These are phyloP conservation scores for Decorospora gaudefroyi DNA, from an alignment of 2,329 filamentous ascomycete genomes.

Conservation along the genomic window DNA sequence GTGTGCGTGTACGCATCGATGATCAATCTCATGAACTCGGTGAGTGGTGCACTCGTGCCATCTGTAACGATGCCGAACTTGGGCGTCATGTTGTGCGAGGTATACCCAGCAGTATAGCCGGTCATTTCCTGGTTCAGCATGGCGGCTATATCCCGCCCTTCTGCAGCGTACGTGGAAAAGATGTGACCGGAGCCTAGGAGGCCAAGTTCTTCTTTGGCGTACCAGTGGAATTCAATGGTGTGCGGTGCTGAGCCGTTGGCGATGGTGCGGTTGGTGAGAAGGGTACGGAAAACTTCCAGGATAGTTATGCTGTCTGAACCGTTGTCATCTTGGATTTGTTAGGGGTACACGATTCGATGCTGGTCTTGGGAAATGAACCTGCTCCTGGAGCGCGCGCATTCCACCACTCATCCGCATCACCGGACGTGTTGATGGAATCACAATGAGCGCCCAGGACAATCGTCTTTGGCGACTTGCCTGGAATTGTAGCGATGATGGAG, in stretches of 20 bases:
- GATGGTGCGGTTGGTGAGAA: slow-evolving; percentile 71
- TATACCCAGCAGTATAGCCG: slow-evolving; percentile 68
- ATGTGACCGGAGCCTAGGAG: slow-evolving; percentile 85
- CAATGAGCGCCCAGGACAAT: slow-evolving; percentile 88
- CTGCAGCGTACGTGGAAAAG: slow-evolving; percentile 75
- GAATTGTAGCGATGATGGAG: slow-evolving; percentile 86
- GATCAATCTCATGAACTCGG: slow-evolving; percentile 83
- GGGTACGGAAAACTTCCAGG: slow-evolving; percentile 80
- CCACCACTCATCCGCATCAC: not conserved
- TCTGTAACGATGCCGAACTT: slow-evolving; percentile 92
- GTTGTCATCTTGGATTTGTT: slow-evolving; percentile 91
- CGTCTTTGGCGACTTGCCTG: slow-evolving; percentile 78
- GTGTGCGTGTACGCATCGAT: slow-evolving; percentile 84
- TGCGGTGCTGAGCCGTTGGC: slow-evolving; percentile 72
- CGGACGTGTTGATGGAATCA: slow-evolving; percentile 5
- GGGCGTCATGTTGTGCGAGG: too few relatives aligned
- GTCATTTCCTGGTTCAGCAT: slow-evolving; percentile 98
- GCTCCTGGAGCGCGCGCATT: slow-evolving; percentile 74
- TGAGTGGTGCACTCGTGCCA: slow-evolving; percentile 78
- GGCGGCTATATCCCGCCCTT: slow-evolving; percentile 78
- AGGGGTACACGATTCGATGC: too few relatives aligned
- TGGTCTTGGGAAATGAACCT: too few relatives aligned
- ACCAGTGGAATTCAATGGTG: slow-evolving; percentile 96
- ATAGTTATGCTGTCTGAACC: slow-evolving; percentile 91
- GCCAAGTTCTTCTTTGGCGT: slow-evolving; percentile 85